Evolutionary conservation across 108 stramenopile species (phyloP).

Genomic region (Mediolabrus comicus): DNA sequence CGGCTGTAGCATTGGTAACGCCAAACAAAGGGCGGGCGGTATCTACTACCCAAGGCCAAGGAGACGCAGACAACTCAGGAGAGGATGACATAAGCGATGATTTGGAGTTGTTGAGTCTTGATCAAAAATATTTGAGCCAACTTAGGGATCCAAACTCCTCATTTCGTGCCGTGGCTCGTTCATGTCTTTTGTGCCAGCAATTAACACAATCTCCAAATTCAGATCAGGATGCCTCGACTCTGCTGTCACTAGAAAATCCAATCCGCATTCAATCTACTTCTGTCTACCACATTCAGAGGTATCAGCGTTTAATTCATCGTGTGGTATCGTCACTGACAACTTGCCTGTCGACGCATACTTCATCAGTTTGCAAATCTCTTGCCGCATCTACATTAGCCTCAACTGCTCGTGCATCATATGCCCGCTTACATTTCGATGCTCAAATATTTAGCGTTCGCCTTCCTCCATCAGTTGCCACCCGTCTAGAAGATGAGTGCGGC

Average conservation of each 20-base stretch:
- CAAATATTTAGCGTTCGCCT: slow-evolving; percentile 39
- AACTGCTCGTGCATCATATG: slow-evolving; percentile 52
- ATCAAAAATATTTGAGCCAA: slow-evolving; percentile 13
- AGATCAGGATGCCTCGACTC: neutral
- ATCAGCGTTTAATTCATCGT: slow-evolving; percentile 11
- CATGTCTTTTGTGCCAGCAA: slow-evolving; percentile 31
- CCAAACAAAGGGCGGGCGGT: neutral
- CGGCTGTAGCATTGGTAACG: neutral
- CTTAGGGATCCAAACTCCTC: slow-evolving; percentile 29
- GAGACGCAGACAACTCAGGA: neutral
- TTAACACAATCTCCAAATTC: slow-evolving; percentile 4
- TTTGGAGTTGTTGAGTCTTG: slow-evolving; percentile 23
- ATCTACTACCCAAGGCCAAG: neutral
- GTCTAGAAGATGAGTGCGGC: slow-evolving; percentile 67
- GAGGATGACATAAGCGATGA: slow-evolving; percentile 12
- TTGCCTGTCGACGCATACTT: slow-evolving; percentile 18
- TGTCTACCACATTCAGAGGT: slow-evolving; percentile 18
- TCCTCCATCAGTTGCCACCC: slow-evolving; percentile 24
- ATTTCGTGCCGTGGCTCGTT: slow-evolving; percentile 23
- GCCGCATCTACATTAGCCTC: slow-evolving; percentile 56
- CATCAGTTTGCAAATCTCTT: slow-evolving; percentile 41
- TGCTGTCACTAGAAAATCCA: neutral
- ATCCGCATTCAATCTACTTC: slow-evolving; percentile 19
- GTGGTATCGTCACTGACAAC: slow-evolving; percentile 20
- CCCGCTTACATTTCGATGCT: slow-evolving; percentile 48